Conservation (phyloP, 805 yeast species). For the Debaryomyces hansenii region DNA sequence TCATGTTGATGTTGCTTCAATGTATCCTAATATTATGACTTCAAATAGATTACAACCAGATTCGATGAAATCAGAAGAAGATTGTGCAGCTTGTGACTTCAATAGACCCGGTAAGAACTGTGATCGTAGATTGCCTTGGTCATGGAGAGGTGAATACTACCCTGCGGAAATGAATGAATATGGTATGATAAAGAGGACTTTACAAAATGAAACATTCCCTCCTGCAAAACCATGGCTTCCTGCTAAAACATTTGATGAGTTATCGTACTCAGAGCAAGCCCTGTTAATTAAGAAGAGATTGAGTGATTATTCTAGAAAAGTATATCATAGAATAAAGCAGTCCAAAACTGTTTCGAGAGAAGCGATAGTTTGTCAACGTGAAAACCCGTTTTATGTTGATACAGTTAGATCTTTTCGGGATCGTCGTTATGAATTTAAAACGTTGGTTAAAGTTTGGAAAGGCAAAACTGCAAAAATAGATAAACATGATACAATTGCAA, state of each 20-base stretch:
- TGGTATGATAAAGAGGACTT: constrained; percentile 80
- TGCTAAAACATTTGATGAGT: constrained; percentile 68
- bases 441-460: constrained; percentile 92
- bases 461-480: constrained; percentile 62
- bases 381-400: constrained; percentile 93
- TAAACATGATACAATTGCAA: constrained; percentile 54
- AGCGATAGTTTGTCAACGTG: constrained; percentile 94
- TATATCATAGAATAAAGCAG: constrained; percentile 75
- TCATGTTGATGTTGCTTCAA: constrained; percentile 98
- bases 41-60: constrained; percentile 97
- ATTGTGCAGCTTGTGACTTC: constrained; percentile 97
- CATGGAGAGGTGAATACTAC: constrained; percentile 96
- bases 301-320: constrained; percentile 81
- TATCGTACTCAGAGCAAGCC: constrained; percentile 78
- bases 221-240: constrained; percentile 57
- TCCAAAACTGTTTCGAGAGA: constrained; percentile 86
- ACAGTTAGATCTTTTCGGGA: constrained; percentile 95
- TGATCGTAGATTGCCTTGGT: constrained; percentile 90
- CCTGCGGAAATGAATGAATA: constrained; percentile 93
- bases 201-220: constrained; percentile 77
- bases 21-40: constrained; percentile 99
- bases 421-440: constrained; percentile 93
- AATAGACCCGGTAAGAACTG: constrained; percentile 93
- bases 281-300: constrained; percentile 71
- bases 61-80: constrained; percentile 91